Percentiles rank a stretch among this genome's conserved stretches.
Evolutionary conservation across 768 basidiomycete genomes (phyloP).

Genomic region (Russula ochroleuca): DNA sequence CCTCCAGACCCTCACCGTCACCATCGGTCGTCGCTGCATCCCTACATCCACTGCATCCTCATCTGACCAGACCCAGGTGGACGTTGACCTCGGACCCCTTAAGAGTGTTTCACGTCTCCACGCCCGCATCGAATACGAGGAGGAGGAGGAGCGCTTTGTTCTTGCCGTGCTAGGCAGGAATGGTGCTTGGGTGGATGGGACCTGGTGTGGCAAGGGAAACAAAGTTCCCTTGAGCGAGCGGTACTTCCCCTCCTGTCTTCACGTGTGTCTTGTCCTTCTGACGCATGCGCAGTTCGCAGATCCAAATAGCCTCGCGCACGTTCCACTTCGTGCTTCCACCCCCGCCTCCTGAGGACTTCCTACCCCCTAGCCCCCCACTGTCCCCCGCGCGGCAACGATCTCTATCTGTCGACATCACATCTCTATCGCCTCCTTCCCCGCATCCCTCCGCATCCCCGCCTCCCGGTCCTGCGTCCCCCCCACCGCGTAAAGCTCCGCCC

Average conservation of each 20-base stretch:
- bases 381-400: conserved; percentile 63
- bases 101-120: conserved; percentile 98
- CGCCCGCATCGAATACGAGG: conserved; percentile 92
- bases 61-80: conserved; percentile 55
- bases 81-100: conserved; percentile 90
- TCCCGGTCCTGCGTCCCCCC: conserved; percentile 44
- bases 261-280: conserved; percentile 26
- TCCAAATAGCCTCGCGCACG: conserved; percentile 94
- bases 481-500: conserved; percentile 45
- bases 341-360: conserved; percentile 74
- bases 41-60: conserved; percentile 56
- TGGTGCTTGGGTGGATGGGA: conserved; percentile 96
- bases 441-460: conserved; percentile 73
- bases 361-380: conserved; percentile 72
- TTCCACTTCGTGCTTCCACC: conserved; percentile 97
- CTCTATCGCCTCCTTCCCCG: conserved; percentile 74
- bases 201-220: conserved; percentile 89
- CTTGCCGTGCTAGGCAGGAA: conserved; percentile 93
- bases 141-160: conserved; percentile 82
- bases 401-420: conserved; percentile 71
- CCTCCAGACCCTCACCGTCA: conserved; percentile 90
- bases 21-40: conserved; percentile 86
- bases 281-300: conserved; percentile 63
- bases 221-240: conserved; percentile 81
- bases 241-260: conserved; percentile 40